phyloP scores from a whole-genome alignment of 306 rosid species.

The Dryas alaskensis region DNA sequence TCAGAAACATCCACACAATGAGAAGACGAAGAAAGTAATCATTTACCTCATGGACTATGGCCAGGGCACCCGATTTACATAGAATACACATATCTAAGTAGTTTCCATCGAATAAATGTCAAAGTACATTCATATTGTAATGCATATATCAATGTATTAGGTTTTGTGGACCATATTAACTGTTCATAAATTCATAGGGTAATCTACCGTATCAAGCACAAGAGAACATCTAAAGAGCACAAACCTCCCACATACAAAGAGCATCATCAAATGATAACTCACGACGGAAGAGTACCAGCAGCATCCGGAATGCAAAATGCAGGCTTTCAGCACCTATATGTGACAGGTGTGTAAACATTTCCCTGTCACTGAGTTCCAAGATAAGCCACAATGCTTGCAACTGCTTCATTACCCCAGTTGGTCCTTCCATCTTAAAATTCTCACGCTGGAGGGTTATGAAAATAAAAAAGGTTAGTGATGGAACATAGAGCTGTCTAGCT shows the following conservation, averaged over 20 bases:
- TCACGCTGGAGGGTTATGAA: constrained; percentile 54
- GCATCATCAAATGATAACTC: constrained; percentile 84
- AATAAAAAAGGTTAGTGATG: constrained; percentile 33
- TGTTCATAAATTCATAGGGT: background rate
- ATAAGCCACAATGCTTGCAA: constrained; percentile 75
- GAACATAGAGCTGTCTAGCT: constrained; percentile 21
- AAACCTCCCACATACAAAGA: constrained; percentile 98
- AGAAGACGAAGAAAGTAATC: constrained; percentile 3
- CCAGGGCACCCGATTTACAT: background rate
- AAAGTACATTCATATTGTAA: background rate
- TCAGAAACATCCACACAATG: constrained; percentile 8
- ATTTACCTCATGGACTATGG: background rate
- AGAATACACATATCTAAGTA: background rate
- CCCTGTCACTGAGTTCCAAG: constrained; percentile 75
- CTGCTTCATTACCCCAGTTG: constrained; percentile 91
- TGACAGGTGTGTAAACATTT: constrained; percentile 73
- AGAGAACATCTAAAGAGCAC: constrained; percentile 28
- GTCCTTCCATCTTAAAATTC: constrained; percentile 95
- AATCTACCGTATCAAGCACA: background rate
- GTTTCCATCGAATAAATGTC: background rate
- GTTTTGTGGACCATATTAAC: background rate
- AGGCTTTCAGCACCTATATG: constrained; percentile 94
- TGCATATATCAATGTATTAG: background rate
- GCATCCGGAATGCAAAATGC: constrained; percentile 94
- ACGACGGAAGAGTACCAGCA: constrained; percentile 91